Percentiles rank a stretch among this genome's conserved stretches.
Conservation (phyloP, 108 stramenopile species). For the Cyclotella baltica region DNA sequence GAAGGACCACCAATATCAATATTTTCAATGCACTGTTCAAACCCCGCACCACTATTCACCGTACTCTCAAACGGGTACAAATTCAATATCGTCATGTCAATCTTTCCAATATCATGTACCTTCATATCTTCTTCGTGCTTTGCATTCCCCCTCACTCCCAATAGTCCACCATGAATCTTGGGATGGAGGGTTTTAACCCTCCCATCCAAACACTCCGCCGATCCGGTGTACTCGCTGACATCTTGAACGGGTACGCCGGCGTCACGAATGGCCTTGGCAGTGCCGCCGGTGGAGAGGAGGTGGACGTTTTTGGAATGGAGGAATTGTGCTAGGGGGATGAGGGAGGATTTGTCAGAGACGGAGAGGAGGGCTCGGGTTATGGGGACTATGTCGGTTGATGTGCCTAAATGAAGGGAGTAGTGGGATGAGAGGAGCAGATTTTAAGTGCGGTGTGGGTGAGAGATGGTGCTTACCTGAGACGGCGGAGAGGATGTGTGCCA, state of each 20-base stretch:
- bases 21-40: constrained; percentile 98
- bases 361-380: constrained; percentile 92
- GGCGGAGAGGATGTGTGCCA: constrained; percentile 58
- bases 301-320: constrained; percentile 88
- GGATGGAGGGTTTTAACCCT: constrained; percentile 99
- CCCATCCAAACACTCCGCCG: constrained; percentile 96
- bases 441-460: neutral
- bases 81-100: constrained; percentile 98
- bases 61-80: constrained; percentile 98
- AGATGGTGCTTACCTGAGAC: constrained; percentile 32
- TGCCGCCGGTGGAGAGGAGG: constrained; percentile 97
- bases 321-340: constrained; percentile 90
- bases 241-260: constrained; percentile 90
- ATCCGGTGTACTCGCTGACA: constrained; percentile 93
- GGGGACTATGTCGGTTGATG: constrained; percentile 81
- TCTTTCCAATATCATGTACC: constrained; percentile 90
- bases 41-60: constrained; percentile 87
- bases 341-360: constrained; percentile 97
- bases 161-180: constrained; percentile 96
- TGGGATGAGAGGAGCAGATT: too few relatives aligned
- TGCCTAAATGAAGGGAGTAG: constrained; percentile 46
- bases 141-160: constrained; percentile 95
- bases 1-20: constrained; percentile 99
- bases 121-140: constrained; percentile 91
- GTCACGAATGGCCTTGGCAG: constrained; percentile 86